Conservation (phyloP, 1,284 basidiomycete genomes). For the Coniferiporia weirii region DNA sequence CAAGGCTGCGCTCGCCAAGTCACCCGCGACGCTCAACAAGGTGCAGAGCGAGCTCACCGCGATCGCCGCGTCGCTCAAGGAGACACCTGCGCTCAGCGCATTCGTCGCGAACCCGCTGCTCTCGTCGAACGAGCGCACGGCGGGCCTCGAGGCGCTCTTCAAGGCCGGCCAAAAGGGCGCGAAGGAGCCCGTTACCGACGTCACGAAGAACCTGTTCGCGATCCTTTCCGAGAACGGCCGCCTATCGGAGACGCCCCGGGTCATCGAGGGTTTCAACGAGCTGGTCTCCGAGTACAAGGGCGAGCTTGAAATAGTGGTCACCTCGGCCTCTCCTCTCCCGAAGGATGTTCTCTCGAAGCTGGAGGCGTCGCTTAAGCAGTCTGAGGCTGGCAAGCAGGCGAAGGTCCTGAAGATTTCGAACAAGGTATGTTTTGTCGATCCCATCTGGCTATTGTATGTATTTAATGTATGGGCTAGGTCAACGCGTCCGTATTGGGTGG, state of each 20-base stretch:
- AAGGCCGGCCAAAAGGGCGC: constrained; percentile 49
- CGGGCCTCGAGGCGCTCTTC: constrained; percentile 68
- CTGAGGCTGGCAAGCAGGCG: constrained; percentile 75
- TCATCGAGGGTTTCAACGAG: constrained; percentile 90
- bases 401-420: constrained; percentile 85
- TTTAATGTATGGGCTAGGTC: constrained; percentile 46
- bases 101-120: constrained; percentile 90
- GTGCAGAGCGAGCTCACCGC: constrained; percentile 77
- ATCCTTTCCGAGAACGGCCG: constrained; percentile 95
- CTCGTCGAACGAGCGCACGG: constrained; percentile 68
- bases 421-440: constrained; percentile 51
- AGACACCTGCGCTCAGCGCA: constrained; percentile 55
- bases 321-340: constrained; percentile 76
- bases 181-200: constrained; percentile 73
- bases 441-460: neutral
- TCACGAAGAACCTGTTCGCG: constrained; percentile 89
- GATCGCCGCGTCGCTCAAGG: constrained; percentile 63
- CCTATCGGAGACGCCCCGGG: constrained; percentile 76
- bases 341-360: constrained; percentile 70
- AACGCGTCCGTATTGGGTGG: constrained; percentile 87
- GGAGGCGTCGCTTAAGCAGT: constrained; percentile 81
- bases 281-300: constrained; percentile 89
- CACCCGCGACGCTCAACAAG: constrained; percentile 72
- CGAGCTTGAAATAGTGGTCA: constrained; percentile 91
- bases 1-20: constrained; percentile 86